Evolutionary conservation across 352 stramenopile genomes (phyloP).

Genomic region (Phytopythium delawarense): DNA sequence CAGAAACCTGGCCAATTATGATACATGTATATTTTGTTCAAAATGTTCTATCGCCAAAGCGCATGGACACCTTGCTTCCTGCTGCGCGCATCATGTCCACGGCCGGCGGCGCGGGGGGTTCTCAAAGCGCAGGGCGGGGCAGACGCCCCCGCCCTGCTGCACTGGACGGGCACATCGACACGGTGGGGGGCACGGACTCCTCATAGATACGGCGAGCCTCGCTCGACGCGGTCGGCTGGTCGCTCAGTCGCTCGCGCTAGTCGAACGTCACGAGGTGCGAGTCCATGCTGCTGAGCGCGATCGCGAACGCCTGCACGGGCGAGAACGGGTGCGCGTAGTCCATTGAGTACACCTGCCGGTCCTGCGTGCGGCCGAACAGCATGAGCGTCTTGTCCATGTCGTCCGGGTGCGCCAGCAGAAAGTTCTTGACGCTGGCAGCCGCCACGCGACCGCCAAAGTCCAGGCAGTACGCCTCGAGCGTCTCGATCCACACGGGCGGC

Average conservation of each 20-base stretch:
- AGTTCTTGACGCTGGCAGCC: conserved; percentile 88
- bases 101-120: neutral
- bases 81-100: neutral
- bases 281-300: conserved; percentile 86
- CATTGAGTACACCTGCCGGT: conserved; percentile 87
- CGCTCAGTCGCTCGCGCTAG: conserved; percentile 19
- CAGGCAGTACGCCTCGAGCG: conserved; percentile 80
- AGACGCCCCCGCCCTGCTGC: too few species aligned
- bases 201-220: conserved; percentile 7
- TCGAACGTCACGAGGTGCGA: conserved; percentile 86
- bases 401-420: conserved; percentile 74
- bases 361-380: conserved; percentile 83
- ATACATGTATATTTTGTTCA: conserved; percentile 1
- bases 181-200: neutral
- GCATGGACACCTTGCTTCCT: too few species aligned
- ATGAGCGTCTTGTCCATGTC: conserved; percentile 87
- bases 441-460: conserved; percentile 85
- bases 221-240: too few species aligned
- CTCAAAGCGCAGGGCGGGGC: neutral
- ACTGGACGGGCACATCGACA: neutral
- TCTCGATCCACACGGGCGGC: conserved; percentile 86
- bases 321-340: conserved; percentile 85
- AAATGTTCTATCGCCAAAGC: neutral
- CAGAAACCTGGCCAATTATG: too few species aligned
- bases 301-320: conserved; percentile 81